Conservation (phyloP, 352 stramenopile genomes). For the Globisporangium irregulare region DNA sequence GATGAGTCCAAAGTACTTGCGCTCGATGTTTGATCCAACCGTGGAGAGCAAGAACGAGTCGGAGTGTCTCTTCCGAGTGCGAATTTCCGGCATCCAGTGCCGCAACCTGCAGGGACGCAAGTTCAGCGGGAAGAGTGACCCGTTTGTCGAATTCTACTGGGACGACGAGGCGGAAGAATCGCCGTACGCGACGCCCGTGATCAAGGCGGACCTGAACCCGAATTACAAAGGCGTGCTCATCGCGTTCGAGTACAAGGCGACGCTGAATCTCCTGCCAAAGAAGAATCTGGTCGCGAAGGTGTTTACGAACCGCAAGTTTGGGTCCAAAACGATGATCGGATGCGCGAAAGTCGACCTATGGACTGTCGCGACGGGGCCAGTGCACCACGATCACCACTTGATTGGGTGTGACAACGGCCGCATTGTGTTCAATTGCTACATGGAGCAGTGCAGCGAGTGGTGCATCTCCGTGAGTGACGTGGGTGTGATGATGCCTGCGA, state of each 20-base stretch:
- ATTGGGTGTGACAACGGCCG: constrained; percentile 83
- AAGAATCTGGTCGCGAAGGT: constrained; percentile 73
- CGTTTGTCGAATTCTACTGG: constrained; percentile 89
- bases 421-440: constrained; percentile 91
- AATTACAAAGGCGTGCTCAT: constrained; percentile 88
- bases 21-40: constrained; percentile 62
- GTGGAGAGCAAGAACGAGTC: constrained; percentile 46
- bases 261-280: constrained; percentile 55
- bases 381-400: constrained; percentile 87
- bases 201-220: constrained; percentile 85
- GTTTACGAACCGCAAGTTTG: constrained; percentile 80
- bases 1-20: constrained; percentile 63
- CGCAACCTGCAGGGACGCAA: constrained; percentile 78
- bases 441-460: constrained; percentile 90
- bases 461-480: constrained; percentile 88
- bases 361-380: constrained; percentile 78
- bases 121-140: constrained; percentile 83
- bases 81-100: constrained; percentile 86
- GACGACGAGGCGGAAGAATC: constrained; percentile 63
- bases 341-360: constrained; percentile 74
- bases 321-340: constrained; percentile 74
- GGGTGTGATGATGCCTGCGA: constrained; percentile 86
- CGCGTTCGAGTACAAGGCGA: constrained; percentile 81
- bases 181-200: constrained; percentile 78
- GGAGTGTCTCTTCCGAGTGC: constrained; percentile 81